Conservation (phyloP, 352 stramenopile genomes). For the Nothophytophthora sp. region DNA sequence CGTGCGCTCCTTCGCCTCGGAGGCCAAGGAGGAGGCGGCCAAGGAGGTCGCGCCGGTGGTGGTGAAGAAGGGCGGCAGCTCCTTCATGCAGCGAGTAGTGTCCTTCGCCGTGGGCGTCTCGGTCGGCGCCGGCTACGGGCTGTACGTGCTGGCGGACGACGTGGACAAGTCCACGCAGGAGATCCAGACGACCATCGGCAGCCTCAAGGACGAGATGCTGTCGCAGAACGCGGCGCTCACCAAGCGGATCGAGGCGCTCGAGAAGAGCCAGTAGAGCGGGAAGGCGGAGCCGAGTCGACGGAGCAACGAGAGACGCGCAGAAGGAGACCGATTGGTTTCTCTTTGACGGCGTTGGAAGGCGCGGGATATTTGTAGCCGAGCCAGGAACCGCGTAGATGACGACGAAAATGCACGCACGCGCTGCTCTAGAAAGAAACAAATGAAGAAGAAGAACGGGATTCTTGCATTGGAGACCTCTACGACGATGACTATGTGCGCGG, state of each 20-base stretch:
- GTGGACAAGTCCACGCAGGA: slow-evolving; percentile 70
- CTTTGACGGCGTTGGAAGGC: too few species aligned
- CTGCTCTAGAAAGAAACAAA: too few species aligned
- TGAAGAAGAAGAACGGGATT: too few species aligned
- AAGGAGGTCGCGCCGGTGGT: slow-evolving; percentile 26
- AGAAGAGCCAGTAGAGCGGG: slow-evolving; percentile 70
- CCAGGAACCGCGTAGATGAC: too few species aligned
- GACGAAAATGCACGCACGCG: too few species aligned
- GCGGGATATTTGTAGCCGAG: too few species aligned
- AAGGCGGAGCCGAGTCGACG: too few species aligned
- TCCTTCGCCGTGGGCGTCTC: slow-evolving; percentile 74
- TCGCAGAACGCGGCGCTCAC: slow-evolving; percentile 67
- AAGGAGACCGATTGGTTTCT: too few species aligned
- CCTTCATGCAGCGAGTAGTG: slow-evolving; percentile 68
- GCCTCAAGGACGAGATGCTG: slow-evolving; percentile 71
- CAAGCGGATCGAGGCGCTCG: slow-evolving; percentile 75
- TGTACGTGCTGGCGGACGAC: slow-evolving; percentile 75
- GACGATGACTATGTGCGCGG: too few species aligned
- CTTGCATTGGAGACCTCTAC: too few species aligned
- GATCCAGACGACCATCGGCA: slow-evolving; percentile 64
- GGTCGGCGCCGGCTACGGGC: slow-evolving; percentile 56
- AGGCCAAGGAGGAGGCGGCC: slow-evolving; percentile 45
- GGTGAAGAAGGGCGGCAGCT: slow-evolving; percentile 57
- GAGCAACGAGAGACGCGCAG: too few species aligned
- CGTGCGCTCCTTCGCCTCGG: slow-evolving; percentile 59